phyloP scores from a whole-genome alignment of 805 yeast genomes.

The Candida argentea region DNA sequence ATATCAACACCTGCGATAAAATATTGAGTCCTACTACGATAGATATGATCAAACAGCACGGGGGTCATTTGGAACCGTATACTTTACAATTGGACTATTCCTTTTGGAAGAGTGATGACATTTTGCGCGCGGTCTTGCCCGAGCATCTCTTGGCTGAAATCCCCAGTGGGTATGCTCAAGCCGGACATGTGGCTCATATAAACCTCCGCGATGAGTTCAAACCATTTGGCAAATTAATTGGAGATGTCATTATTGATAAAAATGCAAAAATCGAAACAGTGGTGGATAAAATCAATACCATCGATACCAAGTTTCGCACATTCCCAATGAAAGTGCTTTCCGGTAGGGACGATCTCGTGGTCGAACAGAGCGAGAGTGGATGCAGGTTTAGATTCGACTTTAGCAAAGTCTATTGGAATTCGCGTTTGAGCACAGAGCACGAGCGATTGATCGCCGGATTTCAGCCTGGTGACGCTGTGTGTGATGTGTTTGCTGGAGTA shows the following conservation, averaged over 20 bases:
- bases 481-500: slow-evolving; percentile 97
- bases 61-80: slow-evolving; percentile 42
- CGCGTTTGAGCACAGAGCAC: slow-evolving; percentile 90
- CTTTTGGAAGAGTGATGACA: slow-evolving; percentile 87
- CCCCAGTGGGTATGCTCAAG: slow-evolving; percentile 86
- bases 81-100: slow-evolving; percentile 52
- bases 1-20: slow-evolving; percentile 19
- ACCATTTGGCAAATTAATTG: slow-evolving; percentile 73
- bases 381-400: slow-evolving; percentile 85
- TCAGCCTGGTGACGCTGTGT: slow-evolving; percentile 61
- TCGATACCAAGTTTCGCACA: slow-evolving; percentile 82
- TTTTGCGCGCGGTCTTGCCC: slow-evolving; percentile 69
- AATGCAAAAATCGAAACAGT: slow-evolving; percentile 76
- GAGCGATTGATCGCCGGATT: slow-evolving; percentile 62
- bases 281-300: slow-evolving; percentile 82
- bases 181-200: slow-evolving; percentile 93
- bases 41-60: slow-evolving; percentile 36
- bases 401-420: slow-evolving; percentile 94
- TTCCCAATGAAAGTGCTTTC: slow-evolving; percentile 92
- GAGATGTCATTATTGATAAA: slow-evolving; percentile 84
- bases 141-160: slow-evolving; percentile 55
- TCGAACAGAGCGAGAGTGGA: slow-evolving; percentile 79
- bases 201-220: slow-evolving; percentile 77
- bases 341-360: slow-evolving; percentile 66
- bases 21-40: slow-evolving; percentile 34